phyloP scores from a whole-genome alignment of 2,329 filamentous ascomycete genomes.

The Colletotrichum sp. region DNA sequence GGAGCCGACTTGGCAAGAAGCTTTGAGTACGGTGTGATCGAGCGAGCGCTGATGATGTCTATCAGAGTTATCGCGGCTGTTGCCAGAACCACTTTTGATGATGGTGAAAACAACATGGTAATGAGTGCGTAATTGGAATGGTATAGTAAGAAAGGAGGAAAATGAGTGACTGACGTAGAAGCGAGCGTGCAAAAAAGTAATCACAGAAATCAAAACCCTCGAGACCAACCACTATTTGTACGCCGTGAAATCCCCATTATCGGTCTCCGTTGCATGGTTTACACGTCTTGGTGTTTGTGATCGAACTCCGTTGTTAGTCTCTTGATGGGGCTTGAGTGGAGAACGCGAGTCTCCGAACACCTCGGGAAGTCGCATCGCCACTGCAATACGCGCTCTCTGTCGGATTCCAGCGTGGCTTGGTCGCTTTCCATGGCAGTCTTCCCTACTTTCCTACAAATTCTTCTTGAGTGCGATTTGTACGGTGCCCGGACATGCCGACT shows the following conservation, averaged over 20 bases:
- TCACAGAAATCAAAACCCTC: background rate
- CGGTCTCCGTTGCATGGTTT: background rate
- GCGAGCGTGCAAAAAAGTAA: background rate
- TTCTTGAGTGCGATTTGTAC: background rate
- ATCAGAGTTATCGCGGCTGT: background rate
- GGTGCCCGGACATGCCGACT: background rate
- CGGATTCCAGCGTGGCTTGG: background rate
- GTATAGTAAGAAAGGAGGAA: background rate
- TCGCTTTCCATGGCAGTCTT: background rate
- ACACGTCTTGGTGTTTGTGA: background rate
- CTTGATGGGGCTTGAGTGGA: background rate
- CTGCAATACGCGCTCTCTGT: background rate
- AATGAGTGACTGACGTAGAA: background rate
- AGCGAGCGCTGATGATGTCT: background rate
- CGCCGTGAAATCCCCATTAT: accelerated
- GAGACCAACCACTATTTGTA: background rate
- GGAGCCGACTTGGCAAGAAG: background rate
- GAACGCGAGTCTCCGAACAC: background rate
- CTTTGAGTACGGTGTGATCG: background rate
- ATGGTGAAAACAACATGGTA: background rate
- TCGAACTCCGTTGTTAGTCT: background rate
- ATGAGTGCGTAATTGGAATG: accelerated
- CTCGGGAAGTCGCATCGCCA: background rate
- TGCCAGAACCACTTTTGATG: background rate
- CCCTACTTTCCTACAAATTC: background rate